Evolutionary conservation across 768 basidiomycete genomes (phyloP), one percentile per base, ranked within the genome.

Genomic region (Suillus subalutaceus): DNA sequence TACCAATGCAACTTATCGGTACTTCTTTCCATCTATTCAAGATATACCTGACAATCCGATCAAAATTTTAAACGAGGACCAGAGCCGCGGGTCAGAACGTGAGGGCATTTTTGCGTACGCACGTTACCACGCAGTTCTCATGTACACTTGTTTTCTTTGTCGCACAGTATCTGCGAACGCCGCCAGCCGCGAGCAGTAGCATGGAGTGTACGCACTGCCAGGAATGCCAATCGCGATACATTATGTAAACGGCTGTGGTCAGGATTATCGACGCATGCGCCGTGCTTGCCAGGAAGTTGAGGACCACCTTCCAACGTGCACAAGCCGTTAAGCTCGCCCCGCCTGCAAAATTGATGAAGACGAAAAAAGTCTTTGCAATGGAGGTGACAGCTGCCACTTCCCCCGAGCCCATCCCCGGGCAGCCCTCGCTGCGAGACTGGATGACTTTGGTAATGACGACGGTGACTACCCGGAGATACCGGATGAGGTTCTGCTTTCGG

Each of bases 301-400:
- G 30, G 26, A 16, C 62, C 41, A 12, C 12, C n/a, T 23, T 44
- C 63, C 63, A 6, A 2, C 71, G 63, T 32, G 55, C 15, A 40
- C 15, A 8, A 23, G 5, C 30, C 43, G 4, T 23, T 2, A 32
- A 1, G 16, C 50, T 61, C 63, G 9, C 57, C 61, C 6, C 26
- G n/a, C 44, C 66, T 66, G 40, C 65, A 68, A 57, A 0, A 50
- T 71, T 8, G 69, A 72, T 38, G 76, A 77, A 2, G 72, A 77
- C 23, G 76, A 77, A 56, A 70, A 67, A 57, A 67, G 60, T 57
- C 61, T 77, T 16, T 78, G 75, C 74, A 70, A 71, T 23, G 76
- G n/a, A 77, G 59, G 68, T 77, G 32, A 69, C 71, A 50, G 72
- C 69, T 38, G 70, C 65, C 50, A 75, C 74, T 3, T 70, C 68